These are phyloP conservation scores for Apiotrichum gamsii DNA, from an alignment of 1,284 basidiomycete genomes.

Conservation along the genomic window DNA sequence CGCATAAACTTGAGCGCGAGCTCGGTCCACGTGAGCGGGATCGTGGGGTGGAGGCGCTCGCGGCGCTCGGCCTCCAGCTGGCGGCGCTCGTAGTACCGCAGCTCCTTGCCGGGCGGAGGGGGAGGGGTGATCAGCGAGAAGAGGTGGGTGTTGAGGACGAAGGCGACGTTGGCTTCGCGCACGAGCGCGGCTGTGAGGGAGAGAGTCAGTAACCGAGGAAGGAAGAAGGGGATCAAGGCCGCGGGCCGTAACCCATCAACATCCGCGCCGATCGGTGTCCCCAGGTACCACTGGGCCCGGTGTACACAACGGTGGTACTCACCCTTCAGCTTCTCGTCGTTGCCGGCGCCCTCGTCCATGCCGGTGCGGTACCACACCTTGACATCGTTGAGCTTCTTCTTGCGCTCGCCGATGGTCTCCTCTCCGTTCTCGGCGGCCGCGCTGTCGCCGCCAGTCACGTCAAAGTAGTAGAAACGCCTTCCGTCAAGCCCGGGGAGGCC, in stretches of 20 bases:
- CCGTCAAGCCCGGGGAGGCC: slow-evolving; percentile 55
- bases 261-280: no score
- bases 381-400: slow-evolving; percentile 56
- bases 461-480: slow-evolving; percentile 67
- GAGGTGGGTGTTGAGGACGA: slow-evolving; percentile 61
- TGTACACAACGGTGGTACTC: no score
- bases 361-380: slow-evolving; percentile 71
- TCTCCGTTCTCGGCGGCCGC: slow-evolving; percentile 49
- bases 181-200: slow-evolving; percentile 51
- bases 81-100: slow-evolving; percentile 21
- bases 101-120: slow-evolving; percentile 4
- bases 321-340: slow-evolving; percentile 56
- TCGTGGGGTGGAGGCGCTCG: slow-evolving; percentile 3
- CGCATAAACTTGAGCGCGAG: neutral
- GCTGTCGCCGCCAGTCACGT: slow-evolving; percentile 48
- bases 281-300: no score
- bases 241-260: no score
- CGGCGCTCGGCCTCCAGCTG: slow-evolving; percentile 11
- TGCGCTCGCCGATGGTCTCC: slow-evolving; percentile 33
- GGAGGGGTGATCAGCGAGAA: slow-evolving; percentile 53
- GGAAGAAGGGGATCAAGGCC: no score
- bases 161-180: slow-evolving; percentile 63
- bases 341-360: slow-evolving; percentile 59
- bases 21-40: neutral
- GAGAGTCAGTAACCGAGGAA: neutral